Conservation (phyloP, 2,329 filamentous ascomycete genomes). For the Blastomyces silverae region DNA sequence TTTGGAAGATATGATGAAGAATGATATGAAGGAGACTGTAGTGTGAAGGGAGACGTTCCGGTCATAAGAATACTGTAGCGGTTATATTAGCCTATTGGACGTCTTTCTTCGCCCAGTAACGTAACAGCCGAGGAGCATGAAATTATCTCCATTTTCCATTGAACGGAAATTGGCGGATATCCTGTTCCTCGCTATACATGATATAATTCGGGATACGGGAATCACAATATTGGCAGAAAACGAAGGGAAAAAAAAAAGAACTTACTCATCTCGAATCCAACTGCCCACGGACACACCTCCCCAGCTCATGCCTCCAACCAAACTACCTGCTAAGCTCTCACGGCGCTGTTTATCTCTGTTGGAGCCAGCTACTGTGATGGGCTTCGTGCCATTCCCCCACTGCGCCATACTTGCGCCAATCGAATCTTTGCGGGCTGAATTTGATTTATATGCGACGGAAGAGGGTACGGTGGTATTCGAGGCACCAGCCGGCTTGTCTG, state of each 20-base stretch:
- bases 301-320: constrained; percentile 85
- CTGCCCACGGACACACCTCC: constrained; percentile 92
- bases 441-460: constrained; percentile 34
- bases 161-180: neutral
- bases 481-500: constrained; percentile 38
- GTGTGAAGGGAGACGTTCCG: constrained; percentile 85
- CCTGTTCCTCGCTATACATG: neutral
- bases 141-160: neutral
- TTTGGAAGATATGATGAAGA: constrained; percentile 95
- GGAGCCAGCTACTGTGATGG: constrained; percentile 52
- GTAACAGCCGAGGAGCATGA: constrained; percentile 21
- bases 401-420: constrained; percentile 46
- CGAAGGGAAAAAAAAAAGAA: constrained; percentile 27
- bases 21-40: constrained; percentile 91
- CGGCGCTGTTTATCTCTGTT: constrained; percentile 48
- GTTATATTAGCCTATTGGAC: constrained; percentile 10
- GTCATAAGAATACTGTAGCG: constrained; percentile 77
- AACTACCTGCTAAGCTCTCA: constrained; percentile 55
- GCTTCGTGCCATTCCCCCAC: constrained; percentile 52
- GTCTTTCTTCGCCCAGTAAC: constrained; percentile 10
- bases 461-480: constrained; percentile 39
- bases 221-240: constrained; percentile 14
- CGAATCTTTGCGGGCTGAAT: constrained; percentile 48
- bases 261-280: constrained; percentile 97
- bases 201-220: neutral